A percentile compares a stretch with the other conserved stretches of the same genome.
phyloP scores from a whole-genome alignment of 768 basidiomycete species.

The Boletus rubescentipes region DNA sequence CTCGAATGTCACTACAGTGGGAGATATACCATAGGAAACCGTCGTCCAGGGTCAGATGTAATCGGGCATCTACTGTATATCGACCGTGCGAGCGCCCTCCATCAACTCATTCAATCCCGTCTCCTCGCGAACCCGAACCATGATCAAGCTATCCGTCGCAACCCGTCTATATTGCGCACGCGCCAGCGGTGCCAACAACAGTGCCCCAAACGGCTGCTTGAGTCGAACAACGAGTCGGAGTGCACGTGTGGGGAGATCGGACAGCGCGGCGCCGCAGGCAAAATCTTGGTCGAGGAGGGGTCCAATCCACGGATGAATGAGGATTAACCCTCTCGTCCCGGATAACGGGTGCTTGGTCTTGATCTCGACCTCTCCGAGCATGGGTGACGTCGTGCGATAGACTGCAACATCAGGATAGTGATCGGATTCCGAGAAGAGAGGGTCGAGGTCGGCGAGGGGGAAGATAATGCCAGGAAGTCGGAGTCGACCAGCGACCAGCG shows the following conservation, averaged over 20 bases:
- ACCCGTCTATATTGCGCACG: not conserved
- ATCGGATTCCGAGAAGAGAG: no score
- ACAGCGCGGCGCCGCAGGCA: not conserved
- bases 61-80: not conserved
- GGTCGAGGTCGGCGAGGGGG: not conserved
- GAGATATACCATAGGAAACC: not conserved
- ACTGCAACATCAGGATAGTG: not conserved
- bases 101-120: not conserved
- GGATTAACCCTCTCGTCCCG: not conserved
- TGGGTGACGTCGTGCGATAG: not conserved
- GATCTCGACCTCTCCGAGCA: conserved; percentile 1
- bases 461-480: conserved; percentile 6
- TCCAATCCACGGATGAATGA: conserved; percentile 10
- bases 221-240: conserved; percentile 2
- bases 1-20: not conserved
- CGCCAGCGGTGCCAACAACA: not conserved
- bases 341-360: not conserved
- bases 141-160: not conserved
- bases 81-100: not conserved
- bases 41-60: not conserved
- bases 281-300: not conserved
- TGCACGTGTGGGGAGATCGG: not conserved
- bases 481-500: not conserved
- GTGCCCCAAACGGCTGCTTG: conserved; percentile 1
- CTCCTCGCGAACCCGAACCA: not conserved